Percentiles rank a stretch among this genome's conserved stretches.
Conservation (phyloP, 2,329 filamentous ascomycete species). For the Botryotinia convoluta region DNA sequence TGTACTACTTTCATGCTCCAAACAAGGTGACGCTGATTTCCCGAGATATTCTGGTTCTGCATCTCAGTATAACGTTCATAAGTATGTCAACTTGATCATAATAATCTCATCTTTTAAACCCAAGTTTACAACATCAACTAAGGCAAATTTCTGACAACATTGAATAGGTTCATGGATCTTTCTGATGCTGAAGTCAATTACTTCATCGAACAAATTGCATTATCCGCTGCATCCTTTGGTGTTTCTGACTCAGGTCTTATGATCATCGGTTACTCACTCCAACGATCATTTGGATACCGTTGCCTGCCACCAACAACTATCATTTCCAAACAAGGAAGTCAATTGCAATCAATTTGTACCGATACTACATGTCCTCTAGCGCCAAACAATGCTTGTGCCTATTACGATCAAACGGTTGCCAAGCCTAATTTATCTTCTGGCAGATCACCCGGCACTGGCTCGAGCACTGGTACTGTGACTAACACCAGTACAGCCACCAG, state of each 20-base stretch:
- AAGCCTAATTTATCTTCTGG: constrained; percentile 17
- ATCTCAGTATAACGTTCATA: constrained; percentile 54
- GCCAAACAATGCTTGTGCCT: constrained; percentile 45
- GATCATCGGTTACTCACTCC: constrained; percentile 49
- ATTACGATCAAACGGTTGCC: constrained; percentile 40
- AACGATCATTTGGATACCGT: constrained; percentile 49
- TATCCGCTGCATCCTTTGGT: constrained; percentile 57
- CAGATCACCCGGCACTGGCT: neutral
- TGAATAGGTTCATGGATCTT: constrained; percentile 53
- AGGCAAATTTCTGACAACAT: constrained; percentile 8
- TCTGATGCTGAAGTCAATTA: constrained; percentile 51
- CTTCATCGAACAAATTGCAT: constrained; percentile 58
- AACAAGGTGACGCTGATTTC: constrained; percentile 50
- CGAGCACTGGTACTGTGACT: neutral
- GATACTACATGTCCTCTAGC: constrained; percentile 49
- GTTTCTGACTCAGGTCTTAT: constrained; percentile 53
- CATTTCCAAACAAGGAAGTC: constrained; percentile 45
- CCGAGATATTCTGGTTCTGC: constrained; percentile 47
- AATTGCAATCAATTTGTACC: constrained; percentile 57
- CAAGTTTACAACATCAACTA: neutral
- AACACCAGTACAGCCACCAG: neutral
- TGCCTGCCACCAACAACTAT: constrained; percentile 49
- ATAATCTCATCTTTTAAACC: neutral
- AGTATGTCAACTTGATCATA: constrained; percentile 31
- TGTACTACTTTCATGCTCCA: constrained; percentile 53